phyloP scores from a whole-genome alignment of 2,329 filamentous ascomycete genomes.

The Phialophora chinensis region DNA sequence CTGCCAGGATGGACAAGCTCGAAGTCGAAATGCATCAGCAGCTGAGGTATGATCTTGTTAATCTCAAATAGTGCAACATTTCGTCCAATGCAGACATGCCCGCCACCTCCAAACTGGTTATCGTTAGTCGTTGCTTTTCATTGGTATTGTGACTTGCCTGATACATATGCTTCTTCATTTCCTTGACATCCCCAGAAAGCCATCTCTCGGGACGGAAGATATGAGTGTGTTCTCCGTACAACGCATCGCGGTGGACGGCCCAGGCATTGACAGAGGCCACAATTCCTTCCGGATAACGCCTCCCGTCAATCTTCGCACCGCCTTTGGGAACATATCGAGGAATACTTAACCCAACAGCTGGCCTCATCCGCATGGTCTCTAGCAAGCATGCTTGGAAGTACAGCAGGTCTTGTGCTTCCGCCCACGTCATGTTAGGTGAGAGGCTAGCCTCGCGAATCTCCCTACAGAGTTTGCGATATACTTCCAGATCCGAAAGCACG shows the following conservation, averaged over 20 bases:
- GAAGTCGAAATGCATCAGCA: slow-evolving; percentile 61
- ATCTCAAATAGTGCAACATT: slow-evolving; percentile 64
- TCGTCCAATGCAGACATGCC: slow-evolving; percentile 62
- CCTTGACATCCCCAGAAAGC: slow-evolving; percentile 47
- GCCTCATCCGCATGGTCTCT: slow-evolving; percentile 31
- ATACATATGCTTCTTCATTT: slow-evolving; percentile 61
- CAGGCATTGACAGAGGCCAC: slow-evolving; percentile 39
- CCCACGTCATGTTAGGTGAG: slow-evolving; percentile 18
- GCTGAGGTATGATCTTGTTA: slow-evolving; percentile 63
- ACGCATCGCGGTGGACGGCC: slow-evolving; percentile 51
- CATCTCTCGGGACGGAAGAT: slow-evolving; percentile 6
- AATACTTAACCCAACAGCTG: slow-evolving; percentile 38
- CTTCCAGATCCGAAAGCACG: slow-evolving; percentile 51
- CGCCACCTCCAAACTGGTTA: slow-evolving; percentile 57
- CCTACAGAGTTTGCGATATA: slow-evolving; percentile 56
- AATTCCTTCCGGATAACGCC: slow-evolving; percentile 17
- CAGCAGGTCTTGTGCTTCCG: slow-evolving; percentile 23
- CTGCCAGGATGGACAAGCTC: slow-evolving; percentile 57
- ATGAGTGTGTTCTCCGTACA: slow-evolving; percentile 7
- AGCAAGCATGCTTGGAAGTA: slow-evolving; percentile 29
- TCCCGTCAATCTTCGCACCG: slow-evolving; percentile 30
- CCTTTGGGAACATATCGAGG: slow-evolving; percentile 35
- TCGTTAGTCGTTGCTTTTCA: background rate
- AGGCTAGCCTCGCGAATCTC: slow-evolving; percentile 44
- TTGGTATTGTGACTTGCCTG: slow-evolving; percentile 50